Evolutionary conservation across 352 stramenopile genomes (phyloP).

Genomic region (Globisporangium nodosum): DNA sequence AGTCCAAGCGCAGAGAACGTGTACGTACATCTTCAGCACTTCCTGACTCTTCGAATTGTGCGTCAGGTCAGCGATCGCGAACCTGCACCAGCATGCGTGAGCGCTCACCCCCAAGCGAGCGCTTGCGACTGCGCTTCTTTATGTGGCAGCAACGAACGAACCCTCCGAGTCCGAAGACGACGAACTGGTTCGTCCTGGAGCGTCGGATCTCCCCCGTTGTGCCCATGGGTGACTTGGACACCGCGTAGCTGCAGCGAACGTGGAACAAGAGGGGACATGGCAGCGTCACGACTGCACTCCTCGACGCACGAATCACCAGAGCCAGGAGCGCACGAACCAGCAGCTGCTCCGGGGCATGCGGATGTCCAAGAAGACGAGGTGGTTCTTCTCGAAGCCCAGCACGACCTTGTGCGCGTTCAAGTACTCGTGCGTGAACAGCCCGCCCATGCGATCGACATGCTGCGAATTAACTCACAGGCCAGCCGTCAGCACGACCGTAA

Average conservation of each 20-base stretch:
- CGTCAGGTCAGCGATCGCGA: conserved; percentile 30
- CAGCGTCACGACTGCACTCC: too few relatives aligned
- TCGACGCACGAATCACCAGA: too few relatives aligned
- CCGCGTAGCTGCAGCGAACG: conserved; percentile 29
- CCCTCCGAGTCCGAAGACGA: conserved; percentile 62
- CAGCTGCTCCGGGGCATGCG: conserved; percentile 42
- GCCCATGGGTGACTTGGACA: conserved; percentile 39
- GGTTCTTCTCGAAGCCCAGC: conserved; percentile 61
- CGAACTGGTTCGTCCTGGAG: conserved; percentile 37
- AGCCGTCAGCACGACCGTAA: too few relatives aligned
- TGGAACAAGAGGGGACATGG: not conserved
- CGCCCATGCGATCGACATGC: conserved; percentile 37
- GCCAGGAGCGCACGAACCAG: conserved; percentile 16
- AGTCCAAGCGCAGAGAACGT: not conserved
- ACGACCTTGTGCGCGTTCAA: conserved; percentile 40
- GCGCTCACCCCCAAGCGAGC: not conserved
- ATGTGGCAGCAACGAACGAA: conserved; percentile 11
- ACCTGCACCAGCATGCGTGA: conserved; percentile 18
- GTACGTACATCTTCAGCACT: conserved; percentile 29
- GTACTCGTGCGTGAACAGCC: conserved; percentile 74
- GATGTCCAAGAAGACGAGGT: conserved; percentile 56
- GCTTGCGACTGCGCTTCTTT: not conserved
- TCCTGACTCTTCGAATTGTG: conserved; percentile 18
- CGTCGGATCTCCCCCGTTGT: conserved; percentile 51
- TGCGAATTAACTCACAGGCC: conserved; percentile 6